Conservation (phyloP, 176 grass and related monocot species). For the Leersia perrieri region DNA sequence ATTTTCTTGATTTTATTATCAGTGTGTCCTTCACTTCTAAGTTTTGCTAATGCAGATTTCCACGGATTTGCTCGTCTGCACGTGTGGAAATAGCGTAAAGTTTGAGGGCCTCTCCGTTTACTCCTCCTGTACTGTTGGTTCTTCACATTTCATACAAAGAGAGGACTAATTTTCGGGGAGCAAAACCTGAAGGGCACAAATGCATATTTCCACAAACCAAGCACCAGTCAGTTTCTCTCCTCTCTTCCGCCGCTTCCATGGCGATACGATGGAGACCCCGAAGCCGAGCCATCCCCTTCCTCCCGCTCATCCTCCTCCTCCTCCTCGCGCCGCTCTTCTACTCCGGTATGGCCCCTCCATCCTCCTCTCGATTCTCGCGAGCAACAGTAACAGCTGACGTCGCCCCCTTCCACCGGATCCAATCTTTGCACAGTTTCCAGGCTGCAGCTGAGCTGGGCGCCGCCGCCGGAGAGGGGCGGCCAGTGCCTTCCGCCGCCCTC, state of each 20-base stretch:
- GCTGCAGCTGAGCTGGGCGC: slow-evolving; percentile 41
- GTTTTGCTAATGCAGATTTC: too few species aligned
- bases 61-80: too few species aligned
- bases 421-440: slow-evolving; percentile 58
- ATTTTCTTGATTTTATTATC: too few species aligned
- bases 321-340: slow-evolving; percentile 57
- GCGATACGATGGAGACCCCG: slow-evolving; percentile 32
- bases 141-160: too few species aligned
- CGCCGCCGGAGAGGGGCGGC: slow-evolving; percentile 22
- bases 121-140: too few species aligned
- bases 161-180: too few species aligned
- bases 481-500: neutral
- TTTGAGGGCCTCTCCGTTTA: too few species aligned
- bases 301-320: slow-evolving; percentile 50
- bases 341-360: slow-evolving; percentile 38
- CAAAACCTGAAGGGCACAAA: neutral
- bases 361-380: slow-evolving; percentile 3
- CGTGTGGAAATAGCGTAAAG: too few species aligned
- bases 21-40: too few species aligned
- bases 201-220: neutral
- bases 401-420: slow-evolving; percentile 21
- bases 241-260: slow-evolving; percentile 36
- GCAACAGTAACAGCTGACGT: neutral
- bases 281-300: slow-evolving; percentile 21
- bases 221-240: neutral